Evolutionary conservation across 139 green algal species (phyloP), one percentile per base, ranked within the genome.

Genomic region (Penium margaritaceum): DNA sequence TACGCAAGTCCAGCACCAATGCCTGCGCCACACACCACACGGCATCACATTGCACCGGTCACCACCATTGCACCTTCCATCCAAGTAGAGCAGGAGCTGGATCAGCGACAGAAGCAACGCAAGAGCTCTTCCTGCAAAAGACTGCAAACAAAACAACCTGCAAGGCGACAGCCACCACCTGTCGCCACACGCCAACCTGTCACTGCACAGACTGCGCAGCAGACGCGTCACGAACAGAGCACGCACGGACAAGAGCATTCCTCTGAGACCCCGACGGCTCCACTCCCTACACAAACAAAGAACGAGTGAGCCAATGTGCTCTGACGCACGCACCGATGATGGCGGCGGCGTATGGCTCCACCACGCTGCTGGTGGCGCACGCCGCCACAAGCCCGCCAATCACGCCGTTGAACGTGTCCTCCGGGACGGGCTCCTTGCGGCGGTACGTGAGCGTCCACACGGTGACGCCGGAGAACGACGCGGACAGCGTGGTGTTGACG

Each of bases 321-420:
- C n/a, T n/a, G n/a, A n/a, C 21, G 36, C 6, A 54, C 33, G 32
- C 30, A 41, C 90, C 93, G 63, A 87, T 87, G 51, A 94, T 72
- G 70, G 93, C 76, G 32, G 90, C 91, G 17, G 87, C 92, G 87
- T 89, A 97, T 7, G 87, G 80, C 70, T 86, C 61, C 24, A 90
- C 35, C n/a, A 95, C 78, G 27, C 80, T 63, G 54, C 70, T 83
- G 33, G 70, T 64, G 27, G 78, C 85, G 32, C 87, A 93, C 74
- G 91, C 84, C 21, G 76, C 78, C 3, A 95, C 89, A 43, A 93
- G 87, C 24, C 89, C 89, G 14, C 83, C 83, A 21, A 95, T 82
- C 17, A 88, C 78, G 24, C 34, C 84, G 57, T 86, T 86, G 55
- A 87, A 74, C 14, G 75, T 72, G 63, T 78, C 71, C 46, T 74